Percentiles rank a stretch among this genome's conserved stretches.
Evolutionary conservation across 1,139 yeast genomes (phyloP).

Genomic region (Yamadazyma buinensis): DNA sequence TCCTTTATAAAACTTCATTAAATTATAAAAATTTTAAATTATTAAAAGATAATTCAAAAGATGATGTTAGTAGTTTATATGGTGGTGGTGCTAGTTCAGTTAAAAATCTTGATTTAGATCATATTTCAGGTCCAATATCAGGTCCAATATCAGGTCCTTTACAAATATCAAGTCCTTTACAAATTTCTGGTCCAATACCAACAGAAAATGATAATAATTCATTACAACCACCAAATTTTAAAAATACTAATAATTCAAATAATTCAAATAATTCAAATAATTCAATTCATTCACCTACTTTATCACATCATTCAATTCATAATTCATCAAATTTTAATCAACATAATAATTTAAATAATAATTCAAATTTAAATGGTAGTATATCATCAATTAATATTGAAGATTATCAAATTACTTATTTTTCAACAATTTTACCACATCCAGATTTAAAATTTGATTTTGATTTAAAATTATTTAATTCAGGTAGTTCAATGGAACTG

Average conservation of each 20-base stretch:
- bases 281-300: conserved; percentile 5
- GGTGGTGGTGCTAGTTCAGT: conserved; percentile 7
- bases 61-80: conserved; percentile 1
- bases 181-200: conserved; percentile 6
- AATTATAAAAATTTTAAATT: conserved; percentile 10
- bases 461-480: conserved; percentile 13
- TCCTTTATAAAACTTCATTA: conserved; percentile 40
- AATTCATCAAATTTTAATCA: conserved; percentile 6
- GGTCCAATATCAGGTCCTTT: conserved; percentile 6
- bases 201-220: background rate
- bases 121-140: background rate
- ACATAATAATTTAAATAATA: background rate
- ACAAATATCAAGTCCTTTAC: background rate
- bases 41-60: conserved; percentile 2
- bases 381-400: conserved; percentile 3
- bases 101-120: conserved; percentile 1
- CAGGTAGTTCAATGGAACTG: conserved; percentile 51
- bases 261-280: conserved; percentile 8
- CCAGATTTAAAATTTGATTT: conserved; percentile 63
- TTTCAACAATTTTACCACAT: conserved; percentile 45
- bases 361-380: background rate
- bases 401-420: conserved; percentile 22
- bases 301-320: conserved; percentile 2
- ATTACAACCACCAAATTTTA: conserved; percentile 9
- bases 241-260: conserved; percentile 8